phyloP scores from a whole-genome alignment of 169 alveolate species.

The Cryptosporidium felis region DNA sequence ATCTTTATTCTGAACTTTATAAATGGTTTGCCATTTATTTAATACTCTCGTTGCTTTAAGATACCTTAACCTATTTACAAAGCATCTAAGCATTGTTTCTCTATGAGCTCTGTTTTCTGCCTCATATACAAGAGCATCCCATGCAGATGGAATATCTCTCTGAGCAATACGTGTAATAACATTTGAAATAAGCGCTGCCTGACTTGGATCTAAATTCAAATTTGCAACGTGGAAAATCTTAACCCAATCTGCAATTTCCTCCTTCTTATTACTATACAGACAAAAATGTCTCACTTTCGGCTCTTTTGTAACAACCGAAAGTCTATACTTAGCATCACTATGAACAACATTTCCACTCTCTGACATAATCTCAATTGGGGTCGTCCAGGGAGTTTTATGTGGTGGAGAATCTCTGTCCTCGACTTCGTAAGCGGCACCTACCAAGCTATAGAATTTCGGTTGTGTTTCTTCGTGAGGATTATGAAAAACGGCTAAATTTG shows the following conservation, averaged over 20 bases:
- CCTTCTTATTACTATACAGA: constrained; percentile 51
- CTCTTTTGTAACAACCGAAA: constrained; percentile 66
- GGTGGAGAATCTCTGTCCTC: constrained; percentile 68
- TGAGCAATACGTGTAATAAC: constrained; percentile 70
- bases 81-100: constrained; percentile 65
- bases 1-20: constrained; percentile 63
- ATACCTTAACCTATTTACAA: constrained; percentile 63
- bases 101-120: constrained; percentile 70
- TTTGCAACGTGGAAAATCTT: constrained; percentile 69
- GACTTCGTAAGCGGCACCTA: constrained; percentile 69
- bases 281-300: constrained; percentile 68
- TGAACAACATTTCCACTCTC: constrained; percentile 48
- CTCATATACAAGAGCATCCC: constrained; percentile 69
- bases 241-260: constrained; percentile 71
- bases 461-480: constrained; percentile 51
- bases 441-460: constrained; percentile 62
- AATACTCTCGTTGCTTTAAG: constrained; percentile 59
- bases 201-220: constrained; percentile 65
- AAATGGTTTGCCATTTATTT: constrained; percentile 58
- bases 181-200: constrained; percentile 67
- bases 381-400: constrained; percentile 46
- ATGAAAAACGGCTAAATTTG: constrained; percentile 62
- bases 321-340: constrained; percentile 63
- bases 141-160: constrained; percentile 62
- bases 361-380: constrained; percentile 50